These are phyloP conservation scores for Fusarium penzigii DNA, from an alignment of 2,329 filamentous ascomycete genomes.

Conservation along the genomic window DNA sequence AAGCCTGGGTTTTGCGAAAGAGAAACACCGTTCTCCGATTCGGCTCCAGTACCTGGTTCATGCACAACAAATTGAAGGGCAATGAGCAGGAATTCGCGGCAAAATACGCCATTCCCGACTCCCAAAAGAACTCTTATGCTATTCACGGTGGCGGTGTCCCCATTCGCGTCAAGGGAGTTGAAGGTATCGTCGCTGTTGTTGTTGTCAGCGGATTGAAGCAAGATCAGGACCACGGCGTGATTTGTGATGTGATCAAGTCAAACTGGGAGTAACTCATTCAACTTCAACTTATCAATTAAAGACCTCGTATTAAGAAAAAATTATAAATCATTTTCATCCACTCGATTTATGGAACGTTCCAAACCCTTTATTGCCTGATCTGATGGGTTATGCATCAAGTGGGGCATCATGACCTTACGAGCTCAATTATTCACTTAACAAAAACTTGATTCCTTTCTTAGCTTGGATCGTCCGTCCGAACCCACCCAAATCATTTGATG, in stretches of 20 bases:
- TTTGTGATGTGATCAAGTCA: constrained; percentile 67
- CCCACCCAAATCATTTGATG: constrained; percentile 9
- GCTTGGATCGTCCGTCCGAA: too few species aligned
- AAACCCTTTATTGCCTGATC: neutral
- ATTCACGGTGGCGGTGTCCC: constrained; percentile 79
- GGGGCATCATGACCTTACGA: neutral
- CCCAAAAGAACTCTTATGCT: constrained; percentile 63
- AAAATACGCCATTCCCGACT: constrained; percentile 63
- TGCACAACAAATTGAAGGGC: constrained; percentile 66
- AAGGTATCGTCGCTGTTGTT: constrained; percentile 74
- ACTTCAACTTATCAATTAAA: too few species aligned
- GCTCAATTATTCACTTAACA: constrained; percentile 18
- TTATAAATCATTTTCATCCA: too few species aligned
- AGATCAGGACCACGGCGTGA: constrained; percentile 74
- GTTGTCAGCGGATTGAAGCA: constrained; percentile 77
- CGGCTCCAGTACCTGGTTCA: constrained; percentile 69
- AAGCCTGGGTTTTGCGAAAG: constrained; percentile 71
- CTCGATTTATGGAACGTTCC: too few species aligned
- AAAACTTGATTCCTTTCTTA: constrained; percentile 6
- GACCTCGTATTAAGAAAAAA: too few species aligned
- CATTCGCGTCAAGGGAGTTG: constrained; percentile 69
- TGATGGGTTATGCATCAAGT: constrained; percentile 16
- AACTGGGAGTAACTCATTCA: constrained; percentile 37
- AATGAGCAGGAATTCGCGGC: constrained; percentile 65
- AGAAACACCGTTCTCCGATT: constrained; percentile 70